Conservation (phyloP, 176 grass and related monocot genomes). For the Eragrostis curvula region DNA sequence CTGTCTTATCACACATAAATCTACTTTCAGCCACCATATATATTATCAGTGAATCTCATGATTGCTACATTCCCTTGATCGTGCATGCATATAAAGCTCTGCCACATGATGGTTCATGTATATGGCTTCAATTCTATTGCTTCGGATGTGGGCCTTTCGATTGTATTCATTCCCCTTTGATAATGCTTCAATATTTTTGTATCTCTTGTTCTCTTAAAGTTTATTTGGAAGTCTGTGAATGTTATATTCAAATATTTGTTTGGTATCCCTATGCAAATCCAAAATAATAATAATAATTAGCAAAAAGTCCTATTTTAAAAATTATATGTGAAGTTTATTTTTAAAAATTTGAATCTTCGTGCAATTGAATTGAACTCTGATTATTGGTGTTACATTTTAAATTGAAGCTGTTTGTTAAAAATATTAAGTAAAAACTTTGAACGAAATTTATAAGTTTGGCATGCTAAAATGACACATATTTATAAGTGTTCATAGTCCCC, state of each 20-base stretch:
- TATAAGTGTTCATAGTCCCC: too few species aligned
- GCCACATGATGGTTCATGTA: not conserved
- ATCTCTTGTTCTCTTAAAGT: not conserved
- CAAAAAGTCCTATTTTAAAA: not conserved
- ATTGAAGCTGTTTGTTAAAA: not conserved
- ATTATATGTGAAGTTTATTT: not conserved
- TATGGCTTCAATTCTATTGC: not conserved
- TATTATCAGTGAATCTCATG: conserved; percentile 33
- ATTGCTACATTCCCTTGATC: conserved; percentile 10
- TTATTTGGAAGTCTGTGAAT: not conserved
- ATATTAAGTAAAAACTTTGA: too few species aligned
- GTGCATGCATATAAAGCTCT: not conserved
- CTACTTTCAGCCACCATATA: conserved; percentile 11
- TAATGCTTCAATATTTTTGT: not conserved
- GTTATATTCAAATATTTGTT: not conserved
- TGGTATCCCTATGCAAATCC: not conserved
- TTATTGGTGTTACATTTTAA: not conserved
- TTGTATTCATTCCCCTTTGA: not conserved
- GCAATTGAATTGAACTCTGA: not conserved
- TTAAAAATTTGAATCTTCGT: not conserved
- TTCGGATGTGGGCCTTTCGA: not conserved
- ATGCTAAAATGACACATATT: too few species aligned
- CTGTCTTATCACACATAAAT: conserved; percentile 7
- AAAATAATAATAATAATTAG: not conserved
- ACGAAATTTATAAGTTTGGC: too few species aligned